These are phyloP conservation scores for Geotrichum phurueaensis DNA, from an alignment of 1,139 yeast species.

Conservation along the genomic window DNA sequence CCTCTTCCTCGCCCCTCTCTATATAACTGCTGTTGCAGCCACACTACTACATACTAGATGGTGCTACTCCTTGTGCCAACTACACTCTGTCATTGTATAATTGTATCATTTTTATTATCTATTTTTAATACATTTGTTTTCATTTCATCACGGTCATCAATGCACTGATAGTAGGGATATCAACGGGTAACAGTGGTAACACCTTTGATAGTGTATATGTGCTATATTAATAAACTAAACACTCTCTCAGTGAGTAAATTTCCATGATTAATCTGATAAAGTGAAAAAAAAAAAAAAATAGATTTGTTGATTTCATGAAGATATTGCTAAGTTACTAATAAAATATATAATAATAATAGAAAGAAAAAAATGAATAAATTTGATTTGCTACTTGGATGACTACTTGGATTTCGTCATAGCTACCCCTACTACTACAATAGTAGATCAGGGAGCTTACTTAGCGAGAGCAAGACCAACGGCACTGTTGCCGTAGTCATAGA, in stretches of 20 bases:
- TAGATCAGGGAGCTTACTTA: conserved; percentile 31
- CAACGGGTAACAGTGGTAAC: too few species aligned
- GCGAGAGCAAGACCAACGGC: conserved; percentile 91
- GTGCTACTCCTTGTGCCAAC: not conserved
- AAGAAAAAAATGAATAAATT: not conserved
- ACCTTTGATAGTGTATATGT: too few species aligned
- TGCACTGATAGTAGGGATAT: not conserved
- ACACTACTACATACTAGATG: not conserved
- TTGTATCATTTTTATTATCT: not conserved
- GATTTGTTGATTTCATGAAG: not conserved
- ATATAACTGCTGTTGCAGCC: too few species aligned
- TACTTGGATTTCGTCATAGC: not conserved
- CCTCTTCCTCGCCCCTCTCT: not conserved
- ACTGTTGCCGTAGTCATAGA: conserved; percentile 81
- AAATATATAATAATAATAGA: not conserved
- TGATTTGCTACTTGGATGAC: not conserved
- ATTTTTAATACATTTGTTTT: not conserved
- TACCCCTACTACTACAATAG: not conserved
- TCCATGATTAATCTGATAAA: too few species aligned
- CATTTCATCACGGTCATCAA: not conserved
- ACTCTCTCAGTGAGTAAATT: too few species aligned
- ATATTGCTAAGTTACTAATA: not conserved
- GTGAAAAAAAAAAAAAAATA: not conserved
- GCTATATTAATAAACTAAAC: too few species aligned
- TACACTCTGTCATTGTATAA: not conserved